Conservation (phyloP, 2,329 filamentous ascomycete species). For the Phialophora tarda region DNA sequence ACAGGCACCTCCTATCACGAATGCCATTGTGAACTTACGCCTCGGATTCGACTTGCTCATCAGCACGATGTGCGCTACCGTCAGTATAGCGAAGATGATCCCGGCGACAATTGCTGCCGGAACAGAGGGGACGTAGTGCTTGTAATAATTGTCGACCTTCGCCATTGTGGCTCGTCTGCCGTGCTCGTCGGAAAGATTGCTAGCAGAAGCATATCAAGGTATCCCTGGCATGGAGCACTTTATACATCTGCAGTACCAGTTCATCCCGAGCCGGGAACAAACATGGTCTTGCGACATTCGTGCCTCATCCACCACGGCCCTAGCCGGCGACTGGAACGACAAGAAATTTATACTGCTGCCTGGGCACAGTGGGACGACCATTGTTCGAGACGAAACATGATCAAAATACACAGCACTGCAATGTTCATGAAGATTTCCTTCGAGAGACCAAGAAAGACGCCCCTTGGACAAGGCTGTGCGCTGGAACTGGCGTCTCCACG, state of each 20-base stretch:
- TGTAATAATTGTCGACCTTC: constrained; percentile 15
- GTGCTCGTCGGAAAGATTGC: not conserved
- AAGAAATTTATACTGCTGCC: constrained; percentile 1
- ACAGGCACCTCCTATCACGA: constrained; percentile 46
- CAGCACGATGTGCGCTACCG: constrained; percentile 36
- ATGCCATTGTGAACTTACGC: constrained; percentile 50
- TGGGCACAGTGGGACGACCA: not conserved
- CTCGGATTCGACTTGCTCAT: constrained; percentile 41
- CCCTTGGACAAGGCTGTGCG: constrained; percentile 3
- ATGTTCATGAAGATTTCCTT: not conserved
- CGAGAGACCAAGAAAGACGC: not conserved
- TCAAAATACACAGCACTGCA: not conserved
- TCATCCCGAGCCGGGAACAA: not conserved
- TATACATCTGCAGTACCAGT: not conserved
- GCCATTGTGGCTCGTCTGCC: not conserved
- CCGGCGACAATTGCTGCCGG: constrained; percentile 45
- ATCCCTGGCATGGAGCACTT: not conserved
- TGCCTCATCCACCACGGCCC: not conserved
- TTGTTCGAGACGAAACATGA: not conserved
- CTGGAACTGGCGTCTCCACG: not conserved
- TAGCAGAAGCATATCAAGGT: not conserved
- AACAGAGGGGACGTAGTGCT: constrained; percentile 47
- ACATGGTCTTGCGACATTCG: not conserved
- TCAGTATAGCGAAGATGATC: constrained; percentile 43
- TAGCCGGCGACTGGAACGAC: not conserved